phyloP scores from a whole-genome alignment of 1,284 basidiomycete species.

The Tilletia indica region DNA sequence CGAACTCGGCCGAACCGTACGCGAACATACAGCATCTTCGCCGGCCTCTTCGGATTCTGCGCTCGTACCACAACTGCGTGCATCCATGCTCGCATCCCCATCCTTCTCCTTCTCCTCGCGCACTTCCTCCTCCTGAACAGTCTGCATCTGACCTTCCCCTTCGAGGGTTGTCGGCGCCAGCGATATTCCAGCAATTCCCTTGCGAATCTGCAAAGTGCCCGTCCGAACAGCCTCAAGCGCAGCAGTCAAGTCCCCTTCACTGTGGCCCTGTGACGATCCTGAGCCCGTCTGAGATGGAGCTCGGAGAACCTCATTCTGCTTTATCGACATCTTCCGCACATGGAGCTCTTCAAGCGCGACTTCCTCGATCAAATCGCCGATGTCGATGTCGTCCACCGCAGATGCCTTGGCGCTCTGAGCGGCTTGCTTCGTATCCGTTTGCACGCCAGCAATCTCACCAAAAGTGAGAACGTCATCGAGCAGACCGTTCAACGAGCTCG shows the following conservation, averaged over 20 bases:
- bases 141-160: no score
- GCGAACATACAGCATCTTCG: neutral
- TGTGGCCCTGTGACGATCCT: neutral
- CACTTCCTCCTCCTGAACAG: no score
- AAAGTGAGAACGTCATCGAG: constrained; percentile 48
- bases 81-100: neutral
- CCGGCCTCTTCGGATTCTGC: neutral
- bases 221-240: neutral
- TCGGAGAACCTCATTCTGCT: neutral
- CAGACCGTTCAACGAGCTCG: constrained; percentile 37
- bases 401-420: constrained; percentile 19
- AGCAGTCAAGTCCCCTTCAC: neutral
- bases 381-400: constrained; percentile 20
- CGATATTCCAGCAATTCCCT: neutral
- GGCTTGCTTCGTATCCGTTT: neutral
- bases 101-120: neutral
- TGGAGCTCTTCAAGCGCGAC: constrained; percentile 37
- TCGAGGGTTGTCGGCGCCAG: no score
- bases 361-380: constrained; percentile 34
- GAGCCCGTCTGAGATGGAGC: neutral
- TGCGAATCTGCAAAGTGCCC: neutral
- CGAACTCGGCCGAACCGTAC: neutral
- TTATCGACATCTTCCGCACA: constrained; percentile 1
- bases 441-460: constrained; percentile 33
- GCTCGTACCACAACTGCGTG: neutral